Percentiles rank a stretch among this genome's conserved stretches.
phyloP scores from a whole-genome alignment of 306 rosid genomes.

The Canavalia gladiata region DNA sequence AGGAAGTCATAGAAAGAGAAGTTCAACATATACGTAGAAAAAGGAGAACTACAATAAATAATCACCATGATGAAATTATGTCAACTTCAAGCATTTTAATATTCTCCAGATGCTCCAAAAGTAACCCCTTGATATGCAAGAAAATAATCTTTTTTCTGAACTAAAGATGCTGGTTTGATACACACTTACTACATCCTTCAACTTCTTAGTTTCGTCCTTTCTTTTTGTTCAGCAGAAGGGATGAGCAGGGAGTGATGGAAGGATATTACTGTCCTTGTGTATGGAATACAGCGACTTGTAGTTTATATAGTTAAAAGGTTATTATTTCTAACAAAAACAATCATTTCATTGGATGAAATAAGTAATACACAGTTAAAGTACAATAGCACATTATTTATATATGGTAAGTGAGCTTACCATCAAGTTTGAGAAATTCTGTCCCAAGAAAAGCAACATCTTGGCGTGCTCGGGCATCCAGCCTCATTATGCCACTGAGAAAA shows the following conservation, averaged over 20 bases:
- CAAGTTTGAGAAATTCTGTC: constrained; percentile 85
- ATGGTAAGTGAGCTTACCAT: constrained; percentile 63
- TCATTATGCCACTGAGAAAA: constrained; percentile 85
- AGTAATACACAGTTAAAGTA: constrained; percentile 26
- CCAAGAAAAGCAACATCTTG: constrained; percentile 93
- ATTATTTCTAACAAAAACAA: constrained; percentile 31
- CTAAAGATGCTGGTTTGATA: constrained; percentile 29
- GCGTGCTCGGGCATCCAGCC: constrained; percentile 87
- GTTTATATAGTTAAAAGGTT: constrained; percentile 16
- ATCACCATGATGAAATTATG: background rate
- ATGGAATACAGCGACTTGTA: constrained; percentile 31
- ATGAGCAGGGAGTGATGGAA: background rate
- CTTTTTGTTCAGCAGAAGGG: constrained; percentile 7
- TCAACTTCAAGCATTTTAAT: background rate
- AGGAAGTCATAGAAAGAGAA: constrained; percentile 27
- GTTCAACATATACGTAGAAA: background rate
- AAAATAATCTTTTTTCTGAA: constrained; percentile 19
- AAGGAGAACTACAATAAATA: constrained; percentile 30
- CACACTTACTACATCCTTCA: constrained; percentile 6
- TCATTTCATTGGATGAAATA: constrained; percentile 35
- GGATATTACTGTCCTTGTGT: background rate
- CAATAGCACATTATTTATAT: constrained; percentile 34
- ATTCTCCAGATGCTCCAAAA: constrained; percentile 17
- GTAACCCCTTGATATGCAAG: constrained; percentile 10
- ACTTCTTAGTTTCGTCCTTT: constrained; percentile 35